Conservation (phyloP, 2,329 filamentous ascomycete species). For the Phaeoacremonium minimum region DNA sequence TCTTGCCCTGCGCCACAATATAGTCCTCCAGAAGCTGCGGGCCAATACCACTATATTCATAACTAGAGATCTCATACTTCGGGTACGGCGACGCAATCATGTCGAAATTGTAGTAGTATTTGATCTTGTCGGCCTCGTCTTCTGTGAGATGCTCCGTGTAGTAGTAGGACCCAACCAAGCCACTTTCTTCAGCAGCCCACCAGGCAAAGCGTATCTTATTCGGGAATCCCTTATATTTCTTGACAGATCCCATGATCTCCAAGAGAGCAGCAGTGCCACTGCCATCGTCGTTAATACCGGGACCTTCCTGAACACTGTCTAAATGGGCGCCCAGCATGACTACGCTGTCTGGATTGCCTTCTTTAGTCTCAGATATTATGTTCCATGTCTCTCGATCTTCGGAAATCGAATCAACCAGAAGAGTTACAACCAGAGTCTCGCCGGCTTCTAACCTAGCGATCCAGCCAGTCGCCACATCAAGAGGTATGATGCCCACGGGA, state of each 20-base stretch:
- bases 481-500: slow-evolving; percentile 18
- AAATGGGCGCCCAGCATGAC: slow-evolving; percentile 37
- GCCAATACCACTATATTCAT: slow-evolving; percentile 29
- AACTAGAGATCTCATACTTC: slow-evolving; percentile 27
- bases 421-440: slow-evolving; percentile 21
- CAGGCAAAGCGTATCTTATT: slow-evolving; percentile 36
- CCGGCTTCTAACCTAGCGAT: slow-evolving; percentile 24
- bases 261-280: slow-evolving; percentile 34
- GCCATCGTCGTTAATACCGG: slow-evolving; percentile 42
- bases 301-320: slow-evolving; percentile 36
- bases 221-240: slow-evolving; percentile 25
- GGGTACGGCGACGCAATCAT: slow-evolving; percentile 32
- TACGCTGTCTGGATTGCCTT: slow-evolving; percentile 35
- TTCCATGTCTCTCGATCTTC: slow-evolving; percentile 37
- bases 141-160: slow-evolving; percentile 30
- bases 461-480: slow-evolving; percentile 18
- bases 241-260: slow-evolving; percentile 22
- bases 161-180: slow-evolving; percentile 26
- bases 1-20: slow-evolving; percentile 23
- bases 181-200: slow-evolving; percentile 42
- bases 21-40: slow-evolving; percentile 27
- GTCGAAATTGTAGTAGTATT: slow-evolving; percentile 35
- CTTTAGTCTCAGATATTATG: slow-evolving; percentile 38
- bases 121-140: slow-evolving; percentile 24
- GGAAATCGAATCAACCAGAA: slow-evolving; percentile 28